These are phyloP conservation scores for Monosporascus sp. DNA, from an alignment of 2,329 filamentous ascomycete species.

Conservation along the genomic window DNA sequence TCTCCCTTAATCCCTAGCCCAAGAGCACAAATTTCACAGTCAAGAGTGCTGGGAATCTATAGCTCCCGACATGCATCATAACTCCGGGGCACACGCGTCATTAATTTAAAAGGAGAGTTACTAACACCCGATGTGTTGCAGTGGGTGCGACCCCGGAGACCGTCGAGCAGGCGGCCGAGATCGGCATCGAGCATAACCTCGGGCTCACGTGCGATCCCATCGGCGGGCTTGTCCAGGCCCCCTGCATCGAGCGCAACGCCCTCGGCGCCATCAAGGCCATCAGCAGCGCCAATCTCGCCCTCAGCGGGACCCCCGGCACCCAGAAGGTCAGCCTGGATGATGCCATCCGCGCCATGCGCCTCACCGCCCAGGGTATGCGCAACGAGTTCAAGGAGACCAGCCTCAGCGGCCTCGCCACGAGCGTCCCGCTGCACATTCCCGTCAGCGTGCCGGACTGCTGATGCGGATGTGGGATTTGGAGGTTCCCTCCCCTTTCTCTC, in stretches of 20 bases:
- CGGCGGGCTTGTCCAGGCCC: conserved; percentile 44
- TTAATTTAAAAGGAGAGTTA: too few relatives aligned
- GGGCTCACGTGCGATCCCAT: conserved; percentile 46
- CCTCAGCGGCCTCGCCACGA: conserved; percentile 43
- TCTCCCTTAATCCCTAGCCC: too few relatives aligned
- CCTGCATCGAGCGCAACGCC: conserved; percentile 46
- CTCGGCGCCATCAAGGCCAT: conserved; percentile 46
- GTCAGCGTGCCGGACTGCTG: conserved; percentile 48
- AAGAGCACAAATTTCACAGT: too few relatives aligned
- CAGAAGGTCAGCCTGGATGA: conserved; percentile 45
- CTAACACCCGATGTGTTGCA: too few relatives aligned
- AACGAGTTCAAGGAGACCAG: conserved; percentile 51
- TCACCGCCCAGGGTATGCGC: conserved; percentile 46
- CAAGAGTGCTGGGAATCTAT: too few relatives aligned
- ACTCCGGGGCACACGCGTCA: too few relatives aligned
- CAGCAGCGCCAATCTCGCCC: conserved; percentile 42
- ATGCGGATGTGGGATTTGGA: conserved; percentile 1
- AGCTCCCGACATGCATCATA: too few relatives aligned
- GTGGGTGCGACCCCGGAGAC: conserved; percentile 44
- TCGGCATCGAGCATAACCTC: conserved; percentile 48
- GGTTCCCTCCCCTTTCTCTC: not conserved
- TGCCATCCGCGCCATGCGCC: conserved; percentile 44
- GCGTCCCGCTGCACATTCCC: conserved; percentile 43
- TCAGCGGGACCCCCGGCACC: conserved; percentile 38
- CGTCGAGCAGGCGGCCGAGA: conserved; percentile 46